Evolutionary conservation across 75 land plant genomes (phyloP).

Genomic region (Pinus taeda): DNA sequence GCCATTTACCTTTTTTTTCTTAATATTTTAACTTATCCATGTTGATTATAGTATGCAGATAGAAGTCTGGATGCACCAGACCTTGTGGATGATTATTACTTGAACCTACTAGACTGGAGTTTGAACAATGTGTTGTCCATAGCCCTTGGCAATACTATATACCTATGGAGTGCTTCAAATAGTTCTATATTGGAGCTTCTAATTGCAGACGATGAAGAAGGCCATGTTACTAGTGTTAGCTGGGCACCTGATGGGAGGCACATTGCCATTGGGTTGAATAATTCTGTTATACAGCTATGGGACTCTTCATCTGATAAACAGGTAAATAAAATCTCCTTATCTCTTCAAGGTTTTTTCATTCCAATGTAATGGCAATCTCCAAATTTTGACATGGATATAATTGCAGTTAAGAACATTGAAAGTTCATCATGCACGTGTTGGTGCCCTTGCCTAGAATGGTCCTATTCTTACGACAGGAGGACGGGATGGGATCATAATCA

Average conservation of each 20-base stretch:
- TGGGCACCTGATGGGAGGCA: conserved; percentile 90
- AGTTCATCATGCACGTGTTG: conserved; percentile 64
- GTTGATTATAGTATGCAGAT: no score
- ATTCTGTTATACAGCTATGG: conserved; percentile 80
- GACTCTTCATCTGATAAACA: conserved; percentile 44
- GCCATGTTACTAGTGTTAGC: conserved; percentile 80
- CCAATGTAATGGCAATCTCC: not conserved
- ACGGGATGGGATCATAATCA: conserved; percentile 54
- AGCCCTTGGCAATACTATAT: no score
- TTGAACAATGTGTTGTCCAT: no score
- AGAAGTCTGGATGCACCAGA: no score
- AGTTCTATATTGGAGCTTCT: no score
- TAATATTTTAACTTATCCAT: no score
- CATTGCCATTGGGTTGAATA: conserved; percentile 73
- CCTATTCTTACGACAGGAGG: conserved; percentile 77
- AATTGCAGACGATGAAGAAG: conserved; percentile 22
- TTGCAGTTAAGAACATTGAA: conserved; percentile 59
- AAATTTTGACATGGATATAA: not conserved
- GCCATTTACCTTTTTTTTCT: no score
- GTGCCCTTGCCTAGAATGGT: conserved; percentile 69
- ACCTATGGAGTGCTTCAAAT: no score
- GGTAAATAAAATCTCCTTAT: conserved; percentile 13
- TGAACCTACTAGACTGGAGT: no score
- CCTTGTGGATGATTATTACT: no score
- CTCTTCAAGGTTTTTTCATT: not conserved